A percentile compares a stretch with the other conserved stretches of the same genome.
Evolutionary conservation across 805 yeast species (phyloP).

Genomic region (Yamadazyma phyllophila): DNA sequence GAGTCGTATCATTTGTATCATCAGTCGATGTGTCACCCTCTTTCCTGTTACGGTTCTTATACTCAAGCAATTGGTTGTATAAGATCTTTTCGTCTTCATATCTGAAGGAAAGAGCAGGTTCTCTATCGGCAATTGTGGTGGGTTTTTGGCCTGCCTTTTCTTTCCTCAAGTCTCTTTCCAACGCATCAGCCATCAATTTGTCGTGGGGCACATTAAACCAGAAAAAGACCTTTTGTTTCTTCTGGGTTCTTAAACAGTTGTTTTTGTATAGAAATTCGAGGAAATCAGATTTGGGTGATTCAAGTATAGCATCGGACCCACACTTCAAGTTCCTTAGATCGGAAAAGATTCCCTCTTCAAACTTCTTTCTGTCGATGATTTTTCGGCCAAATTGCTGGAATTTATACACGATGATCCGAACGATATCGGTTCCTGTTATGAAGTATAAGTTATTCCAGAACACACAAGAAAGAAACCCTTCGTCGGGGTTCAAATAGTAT

Average conservation of each 20-base stretch:
- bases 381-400: conserved; percentile 88
- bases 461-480: conserved; percentile 89
- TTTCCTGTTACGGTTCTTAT: conserved; percentile 6
- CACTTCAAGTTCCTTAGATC: conserved; percentile 84
- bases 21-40: conserved; percentile 9
- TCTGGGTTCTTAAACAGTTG: conserved; percentile 87
- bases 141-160: conserved; percentile 61
- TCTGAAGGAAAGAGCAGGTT: conserved; percentile 77
- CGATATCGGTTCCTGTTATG: conserved; percentile 95
- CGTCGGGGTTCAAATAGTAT: conserved; percentile 81
- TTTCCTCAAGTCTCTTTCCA: conserved; percentile 86
- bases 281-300: conserved; percentile 82
- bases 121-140: conserved; percentile 69
- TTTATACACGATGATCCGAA: conserved; percentile 83
- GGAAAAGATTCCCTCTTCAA: conserved; percentile 94
- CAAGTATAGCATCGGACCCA: conserved; percentile 84
- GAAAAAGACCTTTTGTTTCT: conserved; percentile 93
- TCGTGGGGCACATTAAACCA: conserved; percentile 98
- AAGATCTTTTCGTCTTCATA: conserved; percentile 55
- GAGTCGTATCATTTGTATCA: conserved; percentile 8
- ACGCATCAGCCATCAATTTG: conserved; percentile 84
- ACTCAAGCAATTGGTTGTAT: conserved; percentile 48
- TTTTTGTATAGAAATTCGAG: conserved; percentile 81
- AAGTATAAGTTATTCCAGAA: conserved; percentile 88
- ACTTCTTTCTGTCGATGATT: conserved; percentile 83